A percentile compares a stretch with the other conserved stretches of the same genome.
Evolutionary conservation across 192 early-diverging fungal species (phyloP).

Genomic region (Backusella luteola): DNA sequence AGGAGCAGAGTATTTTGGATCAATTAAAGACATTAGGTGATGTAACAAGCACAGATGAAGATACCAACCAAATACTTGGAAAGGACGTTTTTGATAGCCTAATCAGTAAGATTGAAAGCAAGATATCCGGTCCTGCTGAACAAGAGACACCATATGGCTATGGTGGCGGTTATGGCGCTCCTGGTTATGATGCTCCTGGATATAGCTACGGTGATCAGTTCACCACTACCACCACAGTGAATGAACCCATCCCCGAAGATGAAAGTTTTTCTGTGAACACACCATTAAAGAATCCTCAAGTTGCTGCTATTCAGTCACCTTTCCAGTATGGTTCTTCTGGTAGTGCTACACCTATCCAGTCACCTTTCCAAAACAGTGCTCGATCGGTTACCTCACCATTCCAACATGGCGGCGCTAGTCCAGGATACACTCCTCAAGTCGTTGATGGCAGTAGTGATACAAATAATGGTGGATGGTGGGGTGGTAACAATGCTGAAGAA

Average conservation of each 20-base stretch:
- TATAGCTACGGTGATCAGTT: slow-evolving; percentile 1
- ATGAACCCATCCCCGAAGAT: neutral
- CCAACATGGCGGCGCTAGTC: slow-evolving; percentile 9
- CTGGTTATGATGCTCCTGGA: neutral
- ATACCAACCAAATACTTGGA: slow-evolving; percentile 10
- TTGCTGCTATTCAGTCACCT: neutral
- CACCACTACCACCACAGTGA: neutral
- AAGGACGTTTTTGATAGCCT: slow-evolving; percentile 7
- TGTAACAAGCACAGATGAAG: slow-evolving; percentile 50
- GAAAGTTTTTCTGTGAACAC: neutral
- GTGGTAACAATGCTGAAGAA: slow-evolving; percentile 41
- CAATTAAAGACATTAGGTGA: slow-evolving; percentile 73
- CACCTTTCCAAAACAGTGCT: slow-evolving; percentile 10
- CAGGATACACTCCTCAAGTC: slow-evolving; percentile 11
- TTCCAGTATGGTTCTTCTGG: neutral
- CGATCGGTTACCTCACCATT: neutral
- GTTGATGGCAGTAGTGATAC: neutral
- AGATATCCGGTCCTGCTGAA: neutral
- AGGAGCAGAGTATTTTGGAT: slow-evolving; percentile 54
- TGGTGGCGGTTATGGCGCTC: neutral
- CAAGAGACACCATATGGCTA: neutral
- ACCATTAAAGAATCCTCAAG: neutral
- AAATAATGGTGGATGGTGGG: slow-evolving; percentile 48
- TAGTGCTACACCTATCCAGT: neutral
- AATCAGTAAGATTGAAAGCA: neutral